Conservation (phyloP, 345 rosid genomes). For the Geranium rotundifolium region DNA sequence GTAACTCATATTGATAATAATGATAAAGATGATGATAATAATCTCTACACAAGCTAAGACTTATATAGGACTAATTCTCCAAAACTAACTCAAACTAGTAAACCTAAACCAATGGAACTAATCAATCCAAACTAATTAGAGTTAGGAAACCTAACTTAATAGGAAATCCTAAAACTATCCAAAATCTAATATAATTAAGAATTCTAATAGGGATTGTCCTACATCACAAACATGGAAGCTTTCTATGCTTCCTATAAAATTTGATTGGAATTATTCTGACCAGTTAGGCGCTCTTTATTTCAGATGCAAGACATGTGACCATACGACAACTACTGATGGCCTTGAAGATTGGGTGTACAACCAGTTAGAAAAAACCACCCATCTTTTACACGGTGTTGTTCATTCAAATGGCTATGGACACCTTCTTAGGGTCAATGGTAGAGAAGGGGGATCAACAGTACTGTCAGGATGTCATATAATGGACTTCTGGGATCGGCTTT, state of each 20-base stretch:
- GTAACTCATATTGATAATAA: no score
- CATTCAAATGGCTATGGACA: slow-evolving; percentile 65
- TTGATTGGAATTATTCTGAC: background rate
- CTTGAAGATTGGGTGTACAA: slow-evolving; percentile 52
- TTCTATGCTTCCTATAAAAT: background rate
- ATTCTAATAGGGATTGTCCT: no score
- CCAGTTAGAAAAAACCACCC: slow-evolving; percentile 53
- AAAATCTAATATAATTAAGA: no score
- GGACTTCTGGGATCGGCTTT: slow-evolving; percentile 68
- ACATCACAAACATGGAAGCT: no score
- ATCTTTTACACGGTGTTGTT: slow-evolving; percentile 57
- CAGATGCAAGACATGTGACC: slow-evolving; percentile 49
- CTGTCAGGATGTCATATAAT: slow-evolving; percentile 56
- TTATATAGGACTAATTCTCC: no score
- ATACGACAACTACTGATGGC: slow-evolving; percentile 32
- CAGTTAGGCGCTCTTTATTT: slow-evolving; percentile 1
- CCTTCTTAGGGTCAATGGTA: slow-evolving; percentile 62
- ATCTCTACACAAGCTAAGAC: no score
- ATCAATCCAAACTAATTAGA: no score
- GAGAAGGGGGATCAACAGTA: slow-evolving; percentile 58
- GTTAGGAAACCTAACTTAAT: no score
- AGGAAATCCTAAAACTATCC: no score
- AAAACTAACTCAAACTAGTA: no score
- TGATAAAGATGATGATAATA: no score
- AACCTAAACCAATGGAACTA: no score